These are phyloP conservation scores for Eruca vesicaria DNA, from an alignment of 441 rosid species.

Conservation along the genomic window DNA sequence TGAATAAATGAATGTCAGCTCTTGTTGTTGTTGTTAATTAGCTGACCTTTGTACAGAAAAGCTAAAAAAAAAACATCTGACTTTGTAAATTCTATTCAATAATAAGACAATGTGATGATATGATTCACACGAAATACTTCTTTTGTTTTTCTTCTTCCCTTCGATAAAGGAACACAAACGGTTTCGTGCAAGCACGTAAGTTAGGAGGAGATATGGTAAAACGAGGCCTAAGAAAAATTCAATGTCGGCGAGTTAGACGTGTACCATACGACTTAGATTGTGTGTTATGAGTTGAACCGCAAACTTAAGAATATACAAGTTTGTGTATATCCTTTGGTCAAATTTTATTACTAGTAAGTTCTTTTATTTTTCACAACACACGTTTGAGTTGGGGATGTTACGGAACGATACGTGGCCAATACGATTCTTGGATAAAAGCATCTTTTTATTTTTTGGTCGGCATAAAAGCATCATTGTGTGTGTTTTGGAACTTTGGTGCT, in stretches of 20 bases:
- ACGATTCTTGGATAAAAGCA: background rate
- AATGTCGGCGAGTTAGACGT: conserved; percentile 24
- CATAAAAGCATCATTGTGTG: background rate
- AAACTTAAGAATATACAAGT: background rate
- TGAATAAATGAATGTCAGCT: conserved; percentile 35
- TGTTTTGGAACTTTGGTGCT: conserved; percentile 2
- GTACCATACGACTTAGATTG: conserved; percentile 28
- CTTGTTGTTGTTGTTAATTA: conserved; percentile 16
- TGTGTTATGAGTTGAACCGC: conserved; percentile 23
- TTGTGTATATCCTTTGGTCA: conserved; percentile 10
- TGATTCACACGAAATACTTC: conserved; percentile 31
- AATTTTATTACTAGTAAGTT: background rate
- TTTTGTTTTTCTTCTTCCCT: background rate
- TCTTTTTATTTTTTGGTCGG: background rate
- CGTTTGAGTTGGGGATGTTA: background rate
- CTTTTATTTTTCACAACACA: background rate
- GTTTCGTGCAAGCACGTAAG: conserved; percentile 32
- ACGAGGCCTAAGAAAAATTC: conserved; percentile 13
- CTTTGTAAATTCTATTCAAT: conserved; percentile 29
- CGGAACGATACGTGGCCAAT: background rate
- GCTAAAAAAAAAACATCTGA: conserved; percentile 13
- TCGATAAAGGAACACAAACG: background rate
- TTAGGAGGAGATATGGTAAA: conserved; percentile 26
- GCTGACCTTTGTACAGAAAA: conserved; percentile 36
- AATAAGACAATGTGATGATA: conserved; percentile 20